Evolutionary conservation across 441 rosid genomes (phyloP), one percentile per base, ranked within the genome.

Genomic region (Metrosideros polymorpha): DNA sequence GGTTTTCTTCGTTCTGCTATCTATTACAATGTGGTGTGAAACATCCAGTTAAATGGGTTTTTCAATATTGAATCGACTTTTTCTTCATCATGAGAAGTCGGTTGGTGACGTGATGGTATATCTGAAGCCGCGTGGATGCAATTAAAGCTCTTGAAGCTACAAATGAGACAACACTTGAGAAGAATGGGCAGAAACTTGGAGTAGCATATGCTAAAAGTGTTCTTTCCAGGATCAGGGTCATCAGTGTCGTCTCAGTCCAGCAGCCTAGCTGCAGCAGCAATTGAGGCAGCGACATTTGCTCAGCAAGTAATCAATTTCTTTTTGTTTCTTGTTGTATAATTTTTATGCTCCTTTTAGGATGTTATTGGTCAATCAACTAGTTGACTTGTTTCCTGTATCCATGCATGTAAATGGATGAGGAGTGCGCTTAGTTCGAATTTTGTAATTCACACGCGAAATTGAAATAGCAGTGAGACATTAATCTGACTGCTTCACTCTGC

Each of bases 221-320:
- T 92, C 96, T 96, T 89, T 89, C 95, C 97, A 61, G 99, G 98
- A 86, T 90, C 98, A 90, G 96, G 99, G 90, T 59, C 91, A 32
- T 87, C 95, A 45, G 96, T 88, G 82, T 50, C 94, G 83, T 93
- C 97, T 79, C 98, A 95, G 85, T 94, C 99, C n/a, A 98, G 98
- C 93, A 98, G 97, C 89, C 93, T 98, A 52, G 99, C 99, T 75
- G 98, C 99, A 87, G 99, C 99, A 84, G 99, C 99, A 85, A 98
- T 98, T 91, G 99, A 98, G 92, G 99, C 99, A 19, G 99, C 99
- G 56, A 91, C 98, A 63, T 98, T 98, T 92, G 92, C 99, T 56
- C 99, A 95, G 87, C 99, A 98, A 98, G 99, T 96, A 90, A 63
- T 55, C 79, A 45, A 77, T 49, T n/a, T 12, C n/a, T 6, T 75